A percentile compares a stretch with the other conserved stretches of the same genome.
Conservation (phyloP, 1,284 basidiomycete species). For the Boletus smithii region DNA sequence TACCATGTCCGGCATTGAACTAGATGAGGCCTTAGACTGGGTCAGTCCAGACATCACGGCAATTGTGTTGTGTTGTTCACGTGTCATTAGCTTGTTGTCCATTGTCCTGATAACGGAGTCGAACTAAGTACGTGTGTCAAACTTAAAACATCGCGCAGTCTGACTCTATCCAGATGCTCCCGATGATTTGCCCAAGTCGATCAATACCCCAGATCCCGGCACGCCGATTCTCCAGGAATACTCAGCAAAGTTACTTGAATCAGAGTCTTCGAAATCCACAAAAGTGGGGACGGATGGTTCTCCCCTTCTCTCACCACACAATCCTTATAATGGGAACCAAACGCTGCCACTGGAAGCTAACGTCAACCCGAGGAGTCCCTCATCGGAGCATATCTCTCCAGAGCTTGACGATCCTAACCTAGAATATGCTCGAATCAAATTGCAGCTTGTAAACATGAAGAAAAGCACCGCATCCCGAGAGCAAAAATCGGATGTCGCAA, state of each 20-base stretch:
- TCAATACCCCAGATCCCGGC: constrained; percentile 1
- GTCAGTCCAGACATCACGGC: constrained; percentile 43
- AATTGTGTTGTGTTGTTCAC: constrained; percentile 11
- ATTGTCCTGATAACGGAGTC: constrained; percentile 67
- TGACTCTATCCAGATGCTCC: constrained; percentile 11
- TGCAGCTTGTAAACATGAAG: constrained; percentile 48
- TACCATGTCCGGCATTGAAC: constrained; percentile 62
- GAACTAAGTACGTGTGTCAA: constrained; percentile 29
- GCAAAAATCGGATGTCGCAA: constrained; percentile 7
- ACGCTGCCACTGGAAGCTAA: constrained; percentile 19
- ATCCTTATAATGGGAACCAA: constrained; percentile 7
- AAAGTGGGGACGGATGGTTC: constrained; percentile 38
- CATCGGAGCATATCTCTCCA: constrained; percentile 32
- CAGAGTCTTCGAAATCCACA: constrained; percentile 11
- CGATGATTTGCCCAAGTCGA: constrained; percentile 7
- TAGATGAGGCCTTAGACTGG: constrained; percentile 94
- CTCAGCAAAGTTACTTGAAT: not conserved
- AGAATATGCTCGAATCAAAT: constrained; percentile 60
- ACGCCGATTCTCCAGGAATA: constrained; percentile 2
- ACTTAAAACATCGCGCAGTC: not conserved
- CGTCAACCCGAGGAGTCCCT: constrained; percentile 12
- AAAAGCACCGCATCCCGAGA: not conserved
- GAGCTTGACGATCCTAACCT: constrained; percentile 56
- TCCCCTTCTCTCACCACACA: constrained; percentile 36
- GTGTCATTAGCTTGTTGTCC: constrained; percentile 58